Percentiles rank a stretch among this genome's conserved stretches.
phyloP scores from a whole-genome alignment of 345 rosid genomes.

The Syzygium aqueum region DNA sequence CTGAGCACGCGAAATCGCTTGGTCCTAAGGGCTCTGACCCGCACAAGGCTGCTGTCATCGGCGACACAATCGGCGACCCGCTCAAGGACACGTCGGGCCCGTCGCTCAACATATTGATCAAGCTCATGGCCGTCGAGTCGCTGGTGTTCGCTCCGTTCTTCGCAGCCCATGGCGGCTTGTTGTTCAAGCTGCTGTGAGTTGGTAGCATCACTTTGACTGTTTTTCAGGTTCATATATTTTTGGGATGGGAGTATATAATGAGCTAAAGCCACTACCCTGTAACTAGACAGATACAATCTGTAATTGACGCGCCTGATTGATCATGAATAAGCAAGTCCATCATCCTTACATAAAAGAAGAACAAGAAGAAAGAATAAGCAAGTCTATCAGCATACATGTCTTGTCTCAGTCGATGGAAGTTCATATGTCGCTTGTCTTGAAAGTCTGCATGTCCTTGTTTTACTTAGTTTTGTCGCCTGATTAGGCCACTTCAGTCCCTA shows the following conservation, averaged over 20 bases:
- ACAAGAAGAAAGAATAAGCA: not conserved
- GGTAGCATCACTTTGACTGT: not conserved
- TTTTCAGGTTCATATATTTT: not conserved
- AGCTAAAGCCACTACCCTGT: not conserved
- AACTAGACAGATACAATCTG: not conserved
- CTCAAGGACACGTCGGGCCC: conserved; percentile 73
- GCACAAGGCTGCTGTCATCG: conserved; percentile 70
- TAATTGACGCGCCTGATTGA: not conserved
- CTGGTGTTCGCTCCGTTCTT: conserved; percentile 73
- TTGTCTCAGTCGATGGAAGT: not conserved
- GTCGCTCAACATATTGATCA: conserved; percentile 63
- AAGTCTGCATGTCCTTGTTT: not conserved
- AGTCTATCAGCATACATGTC: not conserved
- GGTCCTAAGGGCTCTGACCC: conserved; percentile 70
- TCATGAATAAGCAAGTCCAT: not conserved
- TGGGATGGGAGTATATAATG: not conserved
- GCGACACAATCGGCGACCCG: conserved; percentile 68
- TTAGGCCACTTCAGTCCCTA: not conserved
- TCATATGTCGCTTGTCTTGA: not conserved
- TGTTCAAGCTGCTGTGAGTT: conserved; percentile 43
- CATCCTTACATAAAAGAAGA: not conserved
- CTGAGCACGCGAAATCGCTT: conserved; percentile 44
- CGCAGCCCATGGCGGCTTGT: conserved; percentile 53
- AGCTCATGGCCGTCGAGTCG: conserved; percentile 75
- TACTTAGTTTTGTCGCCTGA: not conserved